phyloP scores from a whole-genome alignment of 176 grass and related monocot genomes.

The Aegilops tauschii region DNA sequence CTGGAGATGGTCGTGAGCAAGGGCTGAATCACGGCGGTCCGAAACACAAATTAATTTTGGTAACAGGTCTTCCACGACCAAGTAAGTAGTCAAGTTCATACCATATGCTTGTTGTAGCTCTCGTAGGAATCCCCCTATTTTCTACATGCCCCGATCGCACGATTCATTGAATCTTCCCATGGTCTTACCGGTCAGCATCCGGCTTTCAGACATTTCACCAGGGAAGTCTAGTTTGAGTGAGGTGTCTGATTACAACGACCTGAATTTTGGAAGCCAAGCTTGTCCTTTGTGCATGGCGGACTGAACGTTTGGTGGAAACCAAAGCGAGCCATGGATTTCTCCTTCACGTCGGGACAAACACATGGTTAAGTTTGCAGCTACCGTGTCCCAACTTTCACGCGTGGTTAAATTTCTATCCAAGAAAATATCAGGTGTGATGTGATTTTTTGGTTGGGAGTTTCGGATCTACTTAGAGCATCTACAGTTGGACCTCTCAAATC shows the following conservation, averaged over 20 bases:
- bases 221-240: background rate
- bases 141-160: background rate
- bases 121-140: background rate
- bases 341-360: background rate
- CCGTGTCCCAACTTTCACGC: background rate
- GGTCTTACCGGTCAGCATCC: background rate
- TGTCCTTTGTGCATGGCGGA: background rate
- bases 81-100: background rate
- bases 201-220: background rate
- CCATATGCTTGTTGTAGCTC: background rate
- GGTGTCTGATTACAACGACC: constrained; percentile 21
- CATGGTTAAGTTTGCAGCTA: background rate
- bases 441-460: background rate
- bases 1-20: no score
- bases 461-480: no score
- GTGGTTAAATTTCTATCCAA: no score
- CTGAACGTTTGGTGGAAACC: background rate
- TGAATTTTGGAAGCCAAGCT: background rate
- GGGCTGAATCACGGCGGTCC: no score
- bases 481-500: no score
- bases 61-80: no score
- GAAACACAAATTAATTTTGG: no score
- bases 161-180: background rate
- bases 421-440: no score
- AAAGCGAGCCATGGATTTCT: background rate